Evolutionary conservation across 2,329 filamentous ascomycete species (phyloP).

Genomic region (Dichotomopilus funicola): DNA sequence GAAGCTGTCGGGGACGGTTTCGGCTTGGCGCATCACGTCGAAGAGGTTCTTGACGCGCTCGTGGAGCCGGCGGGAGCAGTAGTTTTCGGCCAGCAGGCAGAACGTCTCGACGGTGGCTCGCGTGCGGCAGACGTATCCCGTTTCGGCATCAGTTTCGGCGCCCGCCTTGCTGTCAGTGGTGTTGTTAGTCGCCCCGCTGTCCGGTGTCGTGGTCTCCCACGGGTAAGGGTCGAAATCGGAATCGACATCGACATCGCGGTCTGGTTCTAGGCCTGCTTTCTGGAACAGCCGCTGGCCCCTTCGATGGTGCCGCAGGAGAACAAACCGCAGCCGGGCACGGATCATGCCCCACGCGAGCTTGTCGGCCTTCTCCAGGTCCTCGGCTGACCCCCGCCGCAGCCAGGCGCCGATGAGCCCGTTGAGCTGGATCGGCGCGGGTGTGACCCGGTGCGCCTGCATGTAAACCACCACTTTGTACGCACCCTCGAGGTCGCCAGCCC

Average conservation of each 20-base stretch:
- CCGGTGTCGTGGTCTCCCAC: too few species aligned
- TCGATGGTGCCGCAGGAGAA: slow-evolving; percentile 40
- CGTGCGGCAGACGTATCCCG: slow-evolving; percentile 36
- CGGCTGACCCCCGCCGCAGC: slow-evolving; percentile 55
- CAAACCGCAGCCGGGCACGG: slow-evolving; percentile 56
- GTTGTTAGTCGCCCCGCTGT: too few species aligned
- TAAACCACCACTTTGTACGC: slow-evolving; percentile 67
- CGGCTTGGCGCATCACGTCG: slow-evolving; percentile 53
- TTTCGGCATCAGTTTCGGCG: slow-evolving; percentile 16
- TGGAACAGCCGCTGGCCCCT: too few species aligned
- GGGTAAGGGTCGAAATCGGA: too few species aligned
- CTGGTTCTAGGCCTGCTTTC: too few species aligned
- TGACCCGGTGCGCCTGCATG: slow-evolving; percentile 64
- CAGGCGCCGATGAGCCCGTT: slow-evolving; percentile 78
- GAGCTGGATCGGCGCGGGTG: slow-evolving; percentile 66
- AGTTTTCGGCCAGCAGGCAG: slow-evolving; percentile 65
- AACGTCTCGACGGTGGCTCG: slow-evolving; percentile 72
- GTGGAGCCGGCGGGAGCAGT: slow-evolving; percentile 55
- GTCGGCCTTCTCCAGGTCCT: slow-evolving; percentile 56
- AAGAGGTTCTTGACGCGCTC: slow-evolving; percentile 54
- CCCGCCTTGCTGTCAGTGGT: not conserved
- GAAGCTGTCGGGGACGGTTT: slow-evolving; percentile 62
- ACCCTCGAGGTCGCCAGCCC: slow-evolving; percentile 61
- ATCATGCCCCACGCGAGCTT: slow-evolving; percentile 72
- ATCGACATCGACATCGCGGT: too few species aligned